Evolutionary conservation across 805 yeast genomes (phyloP), one percentile per base, ranked within the genome.

Genomic region (Barnettozyma botsteinii): DNA sequence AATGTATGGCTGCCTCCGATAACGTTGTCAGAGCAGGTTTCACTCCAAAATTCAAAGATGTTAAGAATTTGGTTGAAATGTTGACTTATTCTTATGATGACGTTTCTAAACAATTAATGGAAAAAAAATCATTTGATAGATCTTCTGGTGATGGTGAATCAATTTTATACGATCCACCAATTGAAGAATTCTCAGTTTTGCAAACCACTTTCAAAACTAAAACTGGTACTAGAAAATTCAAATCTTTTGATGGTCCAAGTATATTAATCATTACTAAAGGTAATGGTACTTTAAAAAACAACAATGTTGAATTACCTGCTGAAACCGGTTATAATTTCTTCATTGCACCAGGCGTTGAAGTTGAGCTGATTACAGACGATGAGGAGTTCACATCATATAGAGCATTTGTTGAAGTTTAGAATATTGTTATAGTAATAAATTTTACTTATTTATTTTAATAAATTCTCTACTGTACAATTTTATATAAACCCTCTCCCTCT

Each of bases 1-100:
- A 93, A 70, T 93, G 98, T 70, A 93, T 93, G 99, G 98, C 98
- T 31, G 97, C 98, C 8, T 82, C 94, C 30, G 99, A 93, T 63
- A 93, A 93, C 56, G 99, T 93, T 42, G 97, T 93, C 36, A 79
- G 99, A 63, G 95, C 97, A 4, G 99, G 98, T 12, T 93, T 93
- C 72, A 93, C 99, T n/a, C 98, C 99, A 47, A 93, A 93, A 64
- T 93, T 91, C 70, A 93, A 91, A 67, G 99, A 93, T 63, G 98
- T 93, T 45, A 65, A 79, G 43, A 87, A 84, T 55, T 76, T 93
- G 58, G 97, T 93, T 32, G 77, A 75, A 39, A 86, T 86, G 93
- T 77, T 93, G 61, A 89, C 96, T 4, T 93, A 91, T 61, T 72
- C 85, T 21, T 84, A 84, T 55, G 94, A 85, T 40, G 79, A 94